Base-by-base conservation (phyloP, 345 rosid species). In the Eucalyptus pauciflora region DNA sequence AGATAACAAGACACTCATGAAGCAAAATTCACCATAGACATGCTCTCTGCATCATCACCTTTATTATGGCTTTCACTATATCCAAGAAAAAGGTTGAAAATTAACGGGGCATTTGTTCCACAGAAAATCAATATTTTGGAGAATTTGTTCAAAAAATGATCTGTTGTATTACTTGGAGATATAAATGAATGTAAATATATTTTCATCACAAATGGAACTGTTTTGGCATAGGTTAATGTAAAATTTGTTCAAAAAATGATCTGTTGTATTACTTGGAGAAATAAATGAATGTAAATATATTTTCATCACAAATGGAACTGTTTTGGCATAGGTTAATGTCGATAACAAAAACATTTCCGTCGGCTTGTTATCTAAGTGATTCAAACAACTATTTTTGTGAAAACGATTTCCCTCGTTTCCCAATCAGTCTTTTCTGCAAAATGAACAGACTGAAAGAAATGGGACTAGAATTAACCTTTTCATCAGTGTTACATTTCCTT, bases 401-500 rank as follows among this genome's bases (percentile, higher is more conserved):
- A 52, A 86, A 52, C 13, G 18, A 22, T 43, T 25, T 67, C 46
- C 87, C 11, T 11, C 20, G 41, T 45, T 16, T 71, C 69, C 87
- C 41, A 31, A 54, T 45, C 48, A 25, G 41, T 54, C 13, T 54
- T 52, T 86, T 33, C 69, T 20, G 48, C 27, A 4, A 76, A 76
- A 41, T 7, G 14, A 76, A 76, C 83, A 76, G 83, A 76, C 48
- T 22, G 27, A 76, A 76, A 76, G 83, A 50, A 25, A 31, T 31
- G 31, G n/a, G 51, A 33, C 49, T 10, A 71, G 41, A 31, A 33
- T 94, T 87, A 54, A 95, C 98, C 92, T 92, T 94, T 83, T 92
- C 94, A n/a, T 89, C 92, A 37, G 60, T 87, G 86, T 89, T 94
- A 88, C 88, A 88, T 87, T 91, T 94, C 89, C 93, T 95, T 93